Evolutionary conservation across 306 rosid species (phyloP), one percentile per base, ranked within the genome.

Genomic region (Trifolium pratense): DNA sequence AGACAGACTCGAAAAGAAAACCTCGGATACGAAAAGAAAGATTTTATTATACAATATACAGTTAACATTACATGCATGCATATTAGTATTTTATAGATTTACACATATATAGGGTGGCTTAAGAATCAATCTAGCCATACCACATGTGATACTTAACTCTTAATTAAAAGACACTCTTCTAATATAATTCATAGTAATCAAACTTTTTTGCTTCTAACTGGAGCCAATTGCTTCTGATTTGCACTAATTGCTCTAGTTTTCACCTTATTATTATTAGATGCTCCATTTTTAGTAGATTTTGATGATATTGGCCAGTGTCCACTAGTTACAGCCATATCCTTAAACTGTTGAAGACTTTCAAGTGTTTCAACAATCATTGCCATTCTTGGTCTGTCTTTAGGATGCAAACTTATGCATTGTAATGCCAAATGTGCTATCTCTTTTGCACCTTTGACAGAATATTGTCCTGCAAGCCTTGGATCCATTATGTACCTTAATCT

Each of bases 361-460:
- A 94, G 97, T 45, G 82, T 89, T 68, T 95, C 90, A 75, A 95
- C 92, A 72, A 88, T 83, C 7, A 77, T 74, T 49, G 90, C 58
- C 96, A 90, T 95, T 79, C 82, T 91, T 29, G 97, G 92, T 79
- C 99, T 89, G 76, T 88, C 96, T 84, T 91, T 94, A 51, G 99
- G 97, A 58, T 82, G 89, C 84, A 89, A 48, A 72, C 88, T 89
- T 64, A 86, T 76, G 86, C 92, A 91, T 12, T 91, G 92, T 53
- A 80, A 74, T 16, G 95, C 90, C 79, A 94, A 75, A 77, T 67
- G 83, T 11, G 97, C 96, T 78, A 88, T 83, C 48, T 85, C 92
- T 75, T 89, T 91, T 9, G 96, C 75, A 15, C 99, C 97, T 61
- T 94, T 94, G 13, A 88, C 96, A 1, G 99, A 89, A 78, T 91